Percentiles rank a stretch among this genome's conserved stretches.
phyloP scores from a whole-genome alignment of 1,139 yeast species.

The Magnusiomyces paraingens region DNA sequence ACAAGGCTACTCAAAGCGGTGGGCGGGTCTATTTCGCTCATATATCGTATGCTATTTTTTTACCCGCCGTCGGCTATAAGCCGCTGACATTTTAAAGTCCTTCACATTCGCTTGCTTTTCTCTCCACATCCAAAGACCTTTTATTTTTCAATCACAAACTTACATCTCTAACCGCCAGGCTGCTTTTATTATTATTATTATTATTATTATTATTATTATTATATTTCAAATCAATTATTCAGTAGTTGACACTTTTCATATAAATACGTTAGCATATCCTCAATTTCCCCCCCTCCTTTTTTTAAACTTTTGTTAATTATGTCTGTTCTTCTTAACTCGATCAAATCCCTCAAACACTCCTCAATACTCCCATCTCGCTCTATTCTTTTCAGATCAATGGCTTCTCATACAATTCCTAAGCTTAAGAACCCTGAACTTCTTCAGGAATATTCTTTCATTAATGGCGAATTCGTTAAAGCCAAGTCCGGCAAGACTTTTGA shows the following conservation, averaged over 20 bases:
- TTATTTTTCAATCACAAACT: too few species aligned
- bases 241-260: not conserved
- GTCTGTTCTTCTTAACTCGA: not conserved
- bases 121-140: too few species aligned
- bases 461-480: slow-evolving; percentile 63
- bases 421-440: slow-evolving; percentile 53
- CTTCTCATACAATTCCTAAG: slow-evolving; percentile 18
- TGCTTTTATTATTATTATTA: not conserved
- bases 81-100: too few species aligned
- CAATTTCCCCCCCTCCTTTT: not conserved
- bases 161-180: too few species aligned
- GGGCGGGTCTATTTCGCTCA: too few species aligned
- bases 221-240: too few species aligned
- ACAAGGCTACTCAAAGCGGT: too few species aligned
- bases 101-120: too few species aligned
- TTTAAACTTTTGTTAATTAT: not conserved
- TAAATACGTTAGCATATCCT: not conserved
- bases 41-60: too few species aligned
- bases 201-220: too few species aligned
- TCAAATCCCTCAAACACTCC: not conserved
- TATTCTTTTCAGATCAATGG: slow-evolving; percentile 8
- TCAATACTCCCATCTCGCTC: not conserved
- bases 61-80: too few species aligned
- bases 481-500: slow-evolving; percentile 49
- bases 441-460: slow-evolving; percentile 52